Base-by-base conservation (phyloP, 805 yeast species). In the Starmerella sp. region DNA sequence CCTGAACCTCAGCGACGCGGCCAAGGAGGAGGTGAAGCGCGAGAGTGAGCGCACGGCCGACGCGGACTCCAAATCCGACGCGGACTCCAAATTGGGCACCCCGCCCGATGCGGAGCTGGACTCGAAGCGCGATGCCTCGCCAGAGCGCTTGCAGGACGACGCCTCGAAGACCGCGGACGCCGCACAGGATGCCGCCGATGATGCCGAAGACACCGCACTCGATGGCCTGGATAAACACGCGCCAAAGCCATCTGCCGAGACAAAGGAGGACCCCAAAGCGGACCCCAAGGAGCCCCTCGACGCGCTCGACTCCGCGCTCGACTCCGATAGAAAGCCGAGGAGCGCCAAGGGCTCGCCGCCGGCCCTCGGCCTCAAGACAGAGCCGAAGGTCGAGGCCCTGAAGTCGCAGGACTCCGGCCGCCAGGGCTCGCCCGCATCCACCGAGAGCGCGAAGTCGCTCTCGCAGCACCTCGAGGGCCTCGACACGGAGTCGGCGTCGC, bases 1-100 rank as follows among this genome's bases (percentile, higher is more conserved):
- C 2, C 7, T 69, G 37, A 62, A 63, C 32, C 60, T 57, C 30
- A 41, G 52, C 32, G 15, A 38, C 28, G 46, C 37, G 14, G 35
- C 41, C 41, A 32, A 31, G 32, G n/a, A 8, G 14, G 36, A 6
- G 8, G 45, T 14, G 30, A 10, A 13, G 31, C 29, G n/a, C 5
- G 34, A 13, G 28, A 9, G 22, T 10, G 36, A 36, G 15, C 15
- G 14, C 14, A 36, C n/a, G 45, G 43, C 29, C 7, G 29, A 13
- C 14, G 13, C 43, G 4, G 43, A 39, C 8, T n/a, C 43, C n/a
- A 39, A 39, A n/a, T 39, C 29, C 9, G 43, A 17, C 5, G 7
- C n/a, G n/a, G 38, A 32, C 35, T 4, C 35, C 11, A 32, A 32
- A 11, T 32, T 4, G 35, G 35, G 11, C 3, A 22, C 22, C 22